Percentiles rank a stretch among this genome's conserved stretches.
These are phyloP conservation scores for Cyclostephanos invisitatus DNA, from an alignment of 108 stramenopile genomes.

Conservation along the genomic window DNA sequence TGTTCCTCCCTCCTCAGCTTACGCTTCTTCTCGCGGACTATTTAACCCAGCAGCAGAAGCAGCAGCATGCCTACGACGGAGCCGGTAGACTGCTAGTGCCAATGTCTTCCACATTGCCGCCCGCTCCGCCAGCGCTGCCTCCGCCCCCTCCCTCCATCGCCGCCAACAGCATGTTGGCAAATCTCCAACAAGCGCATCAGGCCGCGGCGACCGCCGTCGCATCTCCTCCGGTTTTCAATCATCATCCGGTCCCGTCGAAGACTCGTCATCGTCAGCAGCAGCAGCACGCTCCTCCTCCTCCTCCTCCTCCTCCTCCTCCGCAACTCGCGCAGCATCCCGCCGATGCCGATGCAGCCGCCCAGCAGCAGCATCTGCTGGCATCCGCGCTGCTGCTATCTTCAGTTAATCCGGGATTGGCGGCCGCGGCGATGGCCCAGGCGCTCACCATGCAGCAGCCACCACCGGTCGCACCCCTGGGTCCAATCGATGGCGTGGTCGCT, in stretches of 20 bases:
- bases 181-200: slow-evolving; percentile 5
- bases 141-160: not conserved
- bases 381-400: slow-evolving; percentile 18
- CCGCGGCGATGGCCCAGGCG: slow-evolving; percentile 25
- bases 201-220: not conserved
- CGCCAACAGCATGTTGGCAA: slow-evolving; percentile 1
- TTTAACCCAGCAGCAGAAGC: slow-evolving; percentile 1
- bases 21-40: slow-evolving; percentile 1
- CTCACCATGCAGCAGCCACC: slow-evolving; percentile 7
- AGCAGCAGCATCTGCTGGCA: slow-evolving; percentile 18
- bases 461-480: not conserved
- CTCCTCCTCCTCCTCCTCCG: not conserved
- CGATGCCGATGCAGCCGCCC: not conserved
- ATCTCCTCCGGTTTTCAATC: not conserved
- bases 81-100: not conserved
- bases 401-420: slow-evolving; percentile 29
- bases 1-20: slow-evolving; percentile 4
- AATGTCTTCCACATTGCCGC: not conserved
- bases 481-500: not conserved
- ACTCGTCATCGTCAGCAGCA: not conserved
- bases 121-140: not conserved
- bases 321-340: slow-evolving; percentile 1
- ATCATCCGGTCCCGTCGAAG: not conserved
- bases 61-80: not conserved
- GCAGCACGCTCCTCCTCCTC: not conserved